Evolutionary conservation across 805 yeast species (phyloP), one percentile per base, ranked within the genome.

Genomic region (Pichia pseudocactophila): DNA sequence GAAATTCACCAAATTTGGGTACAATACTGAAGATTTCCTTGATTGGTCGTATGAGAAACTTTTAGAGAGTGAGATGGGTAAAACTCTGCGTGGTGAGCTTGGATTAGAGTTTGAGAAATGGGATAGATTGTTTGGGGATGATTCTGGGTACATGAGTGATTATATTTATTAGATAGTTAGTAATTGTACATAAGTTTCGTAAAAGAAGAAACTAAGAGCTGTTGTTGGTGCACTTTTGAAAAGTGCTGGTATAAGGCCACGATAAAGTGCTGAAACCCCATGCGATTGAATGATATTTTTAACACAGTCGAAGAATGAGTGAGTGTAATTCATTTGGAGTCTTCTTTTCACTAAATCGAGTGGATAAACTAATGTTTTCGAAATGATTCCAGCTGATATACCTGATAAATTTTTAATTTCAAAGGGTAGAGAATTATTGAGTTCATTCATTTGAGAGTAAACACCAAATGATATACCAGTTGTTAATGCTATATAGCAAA

Each of bases 11-110:
- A 92, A 92, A 59, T 79, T 82, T 43, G 75, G 76, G 52, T 92
- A 92, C 60, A 84, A 84, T 59, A 69, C 92, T 70, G 98, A 92
- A 59, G 97, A 92, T 58, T 92, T 92, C 67, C 64, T 92, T 54
- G 96, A 89, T 61, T 90, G 96, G 86, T 78, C 81, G 44, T 92
- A 89, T 58, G 68, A 71, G 30, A 66, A 82, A 52, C 59, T 84
- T 41, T 52, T 82, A 45, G 78, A 74, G 22, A 75, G 78, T 55
- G 94, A 84, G 58, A 62, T 69, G 37, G 69, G 69, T 22, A 79
- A 86, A 64, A 76, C 59, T 49, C 69, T 85, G 57, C 81, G 81
- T 51, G 75, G 80, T 5, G 78, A 81, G 51, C 82, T 92, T 4
- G 83, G 92, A 0, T 63, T 88, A 37, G 97, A 89, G 57, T 83